Percentiles rank a stretch among this genome's conserved stretches.
Evolutionary conservation across 2,329 filamentous ascomycete species (phyloP).

Genomic region (Botrytis deweyae): DNA sequence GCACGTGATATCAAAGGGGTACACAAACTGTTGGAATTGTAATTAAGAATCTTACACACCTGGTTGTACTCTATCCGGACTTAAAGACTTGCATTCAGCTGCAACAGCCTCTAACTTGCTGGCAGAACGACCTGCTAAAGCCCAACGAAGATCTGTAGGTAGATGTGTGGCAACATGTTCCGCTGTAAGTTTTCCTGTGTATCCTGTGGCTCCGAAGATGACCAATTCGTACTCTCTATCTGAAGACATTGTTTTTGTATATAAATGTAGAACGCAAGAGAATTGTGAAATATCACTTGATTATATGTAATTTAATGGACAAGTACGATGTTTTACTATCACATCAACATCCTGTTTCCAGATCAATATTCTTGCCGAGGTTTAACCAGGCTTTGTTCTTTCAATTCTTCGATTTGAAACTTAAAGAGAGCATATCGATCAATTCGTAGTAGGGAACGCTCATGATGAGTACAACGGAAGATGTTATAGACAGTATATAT

Average conservation of each 20-base stretch:
- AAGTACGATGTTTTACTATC: background rate
- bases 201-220: conserved; percentile 71
- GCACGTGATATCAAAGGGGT: conserved; percentile 4
- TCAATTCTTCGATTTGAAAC: background rate
- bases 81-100: conserved; percentile 63
- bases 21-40: background rate
- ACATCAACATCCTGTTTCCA: background rate
- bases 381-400: background rate
- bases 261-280: background rate
- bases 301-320: background rate
- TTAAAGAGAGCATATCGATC: background rate
- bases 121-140: conserved; percentile 77
- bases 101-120: conserved; percentile 70
- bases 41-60: conserved; percentile 47
- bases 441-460: background rate
- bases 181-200: conserved; percentile 75
- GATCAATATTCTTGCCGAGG: conserved; percentile 1
- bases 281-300: background rate
- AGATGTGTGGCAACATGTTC: conserved; percentile 71
- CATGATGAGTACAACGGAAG: background rate
- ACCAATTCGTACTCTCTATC: conserved; percentile 59
- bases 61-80: conserved; percentile 68
- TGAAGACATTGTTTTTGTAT: conserved; percentile 15
- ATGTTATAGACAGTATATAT: background rate
- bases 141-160: conserved; percentile 81